Evolutionary conservation across 768 basidiomycete species (phyloP).

Genomic region (Chalciporus piperatus): DNA sequence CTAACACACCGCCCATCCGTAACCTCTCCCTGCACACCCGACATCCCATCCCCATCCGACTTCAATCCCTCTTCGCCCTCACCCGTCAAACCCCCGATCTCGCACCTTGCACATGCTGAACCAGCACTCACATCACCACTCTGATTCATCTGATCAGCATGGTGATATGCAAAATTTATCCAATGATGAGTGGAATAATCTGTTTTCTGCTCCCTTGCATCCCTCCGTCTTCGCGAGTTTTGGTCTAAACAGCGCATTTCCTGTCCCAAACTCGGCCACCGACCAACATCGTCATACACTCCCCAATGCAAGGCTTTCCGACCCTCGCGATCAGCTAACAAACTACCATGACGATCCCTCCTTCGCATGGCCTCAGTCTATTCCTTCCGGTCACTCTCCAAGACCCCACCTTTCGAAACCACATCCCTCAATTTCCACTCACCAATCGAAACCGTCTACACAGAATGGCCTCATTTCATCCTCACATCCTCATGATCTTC

Average conservation of each 20-base stretch:
- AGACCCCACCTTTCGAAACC: slow-evolving; percentile 33
- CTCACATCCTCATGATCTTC: slow-evolving; percentile 11
- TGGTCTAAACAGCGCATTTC: slow-evolving; percentile 58
- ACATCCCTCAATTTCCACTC: slow-evolving; percentile 21
- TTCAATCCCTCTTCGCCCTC: slow-evolving; percentile 12
- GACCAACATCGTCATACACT: slow-evolving; percentile 32
- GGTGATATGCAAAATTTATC: slow-evolving; percentile 22
- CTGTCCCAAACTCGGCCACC: slow-evolving; percentile 33
- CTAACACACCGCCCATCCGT: slow-evolving; percentile 30
- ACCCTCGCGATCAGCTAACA: slow-evolving; percentile 13
- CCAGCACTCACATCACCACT: slow-evolving; percentile 7
- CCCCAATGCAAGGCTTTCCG: slow-evolving; percentile 14
- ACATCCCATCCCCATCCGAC: neutral
- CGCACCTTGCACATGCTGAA: slow-evolving; percentile 18
- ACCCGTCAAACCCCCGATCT: slow-evolving; percentile 29
- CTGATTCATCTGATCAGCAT: slow-evolving; percentile 14
- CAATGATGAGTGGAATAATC: slow-evolving; percentile 48
- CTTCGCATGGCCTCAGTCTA: slow-evolving; percentile 25
- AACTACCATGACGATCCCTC: slow-evolving; percentile 23
- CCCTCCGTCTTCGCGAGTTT: slow-evolving; percentile 60
- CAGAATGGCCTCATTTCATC: slow-evolving; percentile 15
- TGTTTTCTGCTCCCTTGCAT: slow-evolving; percentile 63
- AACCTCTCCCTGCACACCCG: slow-evolving; percentile 27
- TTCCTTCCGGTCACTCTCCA: slow-evolving; percentile 18
- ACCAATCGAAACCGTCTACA: slow-evolving; percentile 22